A percentile compares a stretch with the other conserved stretches of the same genome.
phyloP scores from a whole-genome alignment of 2,329 filamentous ascomycete species.

The Stagonosporopsis tanaceti region DNA sequence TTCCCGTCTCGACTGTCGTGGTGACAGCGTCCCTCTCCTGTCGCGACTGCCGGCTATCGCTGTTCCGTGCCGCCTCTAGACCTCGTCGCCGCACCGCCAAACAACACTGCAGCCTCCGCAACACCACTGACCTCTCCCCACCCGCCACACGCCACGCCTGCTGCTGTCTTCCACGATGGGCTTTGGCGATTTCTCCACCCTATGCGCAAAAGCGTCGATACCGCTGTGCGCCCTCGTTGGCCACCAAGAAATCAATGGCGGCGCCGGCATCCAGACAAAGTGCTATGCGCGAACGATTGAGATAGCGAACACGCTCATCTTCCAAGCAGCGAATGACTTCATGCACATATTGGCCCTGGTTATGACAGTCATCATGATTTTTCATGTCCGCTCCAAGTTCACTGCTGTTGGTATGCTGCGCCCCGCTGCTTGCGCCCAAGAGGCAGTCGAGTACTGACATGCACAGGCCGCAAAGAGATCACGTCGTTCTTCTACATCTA shows the following conservation, averaged over 20 bases:
- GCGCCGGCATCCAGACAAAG: constrained; percentile 81
- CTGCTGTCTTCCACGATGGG: constrained; percentile 63
- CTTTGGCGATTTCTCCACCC: constrained; percentile 87
- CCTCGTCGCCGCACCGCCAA: constrained; percentile 16
- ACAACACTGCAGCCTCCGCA: constrained; percentile 7
- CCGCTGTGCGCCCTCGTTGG: constrained; percentile 90
- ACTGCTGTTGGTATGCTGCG: constrained; percentile 84
- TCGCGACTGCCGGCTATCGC: constrained; percentile 4
- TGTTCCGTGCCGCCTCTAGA: constrained; percentile 21
- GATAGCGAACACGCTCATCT: constrained; percentile 97
- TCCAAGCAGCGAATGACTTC: constrained; percentile 88
- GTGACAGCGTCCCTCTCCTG: constrained; percentile 11
- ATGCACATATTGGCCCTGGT: constrained; percentile 89
- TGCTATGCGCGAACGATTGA: constrained; percentile 97
- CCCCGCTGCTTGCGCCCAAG: constrained; percentile 63
- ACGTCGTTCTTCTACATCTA: constrained; percentile 98
- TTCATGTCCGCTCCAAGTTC: constrained; percentile 97
- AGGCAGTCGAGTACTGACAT: constrained; percentile 24
- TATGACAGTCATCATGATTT: constrained; percentile 97
- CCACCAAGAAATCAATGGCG: constrained; percentile 70
- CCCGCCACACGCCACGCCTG: not conserved
- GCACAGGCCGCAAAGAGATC: constrained; percentile 70
- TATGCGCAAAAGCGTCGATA: constrained; percentile 85
- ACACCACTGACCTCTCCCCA: not conserved
- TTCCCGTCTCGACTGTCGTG: constrained; percentile 7